These are phyloP conservation scores for Acanthamoeba castellanii DNA, from an alignment of 208 protist genomes.

Conservation along the genomic window DNA sequence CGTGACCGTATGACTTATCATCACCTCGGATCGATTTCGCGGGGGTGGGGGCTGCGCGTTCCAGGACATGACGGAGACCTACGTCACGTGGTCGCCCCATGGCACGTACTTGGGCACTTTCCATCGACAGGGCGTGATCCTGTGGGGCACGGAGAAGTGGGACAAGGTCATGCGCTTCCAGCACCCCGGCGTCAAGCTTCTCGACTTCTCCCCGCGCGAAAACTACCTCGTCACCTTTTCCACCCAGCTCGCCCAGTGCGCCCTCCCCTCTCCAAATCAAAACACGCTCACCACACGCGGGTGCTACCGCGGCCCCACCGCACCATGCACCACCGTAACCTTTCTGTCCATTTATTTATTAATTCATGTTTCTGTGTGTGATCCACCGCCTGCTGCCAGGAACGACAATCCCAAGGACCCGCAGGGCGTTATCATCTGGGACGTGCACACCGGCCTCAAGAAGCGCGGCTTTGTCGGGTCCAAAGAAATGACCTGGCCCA, in stretches of 20 bases:
- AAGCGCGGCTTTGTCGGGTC: slow-evolving; percentile 32
- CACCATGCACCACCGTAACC: too few relatives aligned
- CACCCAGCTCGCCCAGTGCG: slow-evolving; percentile 36
- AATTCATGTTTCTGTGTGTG: background rate
- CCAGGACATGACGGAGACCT: slow-evolving; percentile 67
- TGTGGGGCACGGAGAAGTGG: slow-evolving; percentile 68
- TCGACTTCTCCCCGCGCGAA: slow-evolving; percentile 65
- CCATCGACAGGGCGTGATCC: slow-evolving; percentile 55
- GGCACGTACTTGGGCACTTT: slow-evolving; percentile 71
- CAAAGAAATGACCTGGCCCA: slow-evolving; percentile 63
- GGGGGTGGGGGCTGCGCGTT: background rate
- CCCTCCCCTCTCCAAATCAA: background rate
- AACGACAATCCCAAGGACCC: slow-evolving; percentile 74
- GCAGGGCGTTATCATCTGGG: slow-evolving; percentile 60
- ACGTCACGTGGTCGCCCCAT: slow-evolving; percentile 59
- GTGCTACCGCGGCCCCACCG: too few relatives aligned
- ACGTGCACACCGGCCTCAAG: slow-evolving; percentile 58
- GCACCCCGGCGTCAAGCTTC: slow-evolving; percentile 48
- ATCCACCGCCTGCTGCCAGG: background rate
- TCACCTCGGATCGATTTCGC: background rate
- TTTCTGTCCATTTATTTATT: background rate
- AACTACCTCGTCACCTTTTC: slow-evolving; percentile 74
- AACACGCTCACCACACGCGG: too few relatives aligned
- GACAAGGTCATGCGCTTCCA: slow-evolving; percentile 48
- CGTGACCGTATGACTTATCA: too few relatives aligned